Conservation (phyloP, 805 yeast genomes). For the Ogataea nitratoaversa region DNA sequence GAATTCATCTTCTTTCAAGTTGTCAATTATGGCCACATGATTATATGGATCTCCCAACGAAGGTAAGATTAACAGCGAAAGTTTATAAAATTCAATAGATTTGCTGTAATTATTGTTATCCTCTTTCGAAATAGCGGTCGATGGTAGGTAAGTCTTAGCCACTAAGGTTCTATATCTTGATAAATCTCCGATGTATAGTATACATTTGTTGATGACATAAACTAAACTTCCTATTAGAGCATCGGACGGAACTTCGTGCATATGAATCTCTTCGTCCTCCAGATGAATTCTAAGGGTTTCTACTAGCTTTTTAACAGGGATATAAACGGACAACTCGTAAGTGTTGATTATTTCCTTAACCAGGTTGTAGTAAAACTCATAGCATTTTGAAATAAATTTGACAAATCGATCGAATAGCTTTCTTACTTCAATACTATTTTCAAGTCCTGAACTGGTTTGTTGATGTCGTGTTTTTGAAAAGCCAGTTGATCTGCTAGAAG, state of each 20-base stretch:
- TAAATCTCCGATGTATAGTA: slow-evolving; percentile 53
- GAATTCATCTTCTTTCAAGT: slow-evolving; percentile 44
- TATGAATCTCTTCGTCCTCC: background rate
- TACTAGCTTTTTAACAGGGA: slow-evolving; percentile 29
- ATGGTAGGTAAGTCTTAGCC: slow-evolving; percentile 39
- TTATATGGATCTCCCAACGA: slow-evolving; percentile 65
- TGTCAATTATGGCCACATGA: slow-evolving; percentile 53
- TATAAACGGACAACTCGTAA: slow-evolving; percentile 35
- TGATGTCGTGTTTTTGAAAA: no score
- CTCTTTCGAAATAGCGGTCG: slow-evolving; percentile 30
- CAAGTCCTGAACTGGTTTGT: slow-evolving; percentile 8
- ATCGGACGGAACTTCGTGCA: slow-evolving; percentile 5
- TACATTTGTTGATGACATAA: slow-evolving; percentile 44
- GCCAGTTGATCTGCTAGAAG: no score
- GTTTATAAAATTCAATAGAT: slow-evolving; percentile 43
- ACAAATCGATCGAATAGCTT: slow-evolving; percentile 49
- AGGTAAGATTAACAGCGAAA: slow-evolving; percentile 56
- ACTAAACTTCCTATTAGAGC: slow-evolving; percentile 26
- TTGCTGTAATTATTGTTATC: slow-evolving; percentile 39
- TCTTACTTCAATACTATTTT: slow-evolving; percentile 49
- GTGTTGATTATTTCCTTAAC: slow-evolving; percentile 37
- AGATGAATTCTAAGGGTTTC: slow-evolving; percentile 20
- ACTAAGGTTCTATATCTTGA: slow-evolving; percentile 52
- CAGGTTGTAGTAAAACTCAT: slow-evolving; percentile 43
- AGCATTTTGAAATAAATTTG: slow-evolving; percentile 44